Conservation (phyloP, 202 grass and related monocot species). For the Sporobolus alterniflorus region DNA sequence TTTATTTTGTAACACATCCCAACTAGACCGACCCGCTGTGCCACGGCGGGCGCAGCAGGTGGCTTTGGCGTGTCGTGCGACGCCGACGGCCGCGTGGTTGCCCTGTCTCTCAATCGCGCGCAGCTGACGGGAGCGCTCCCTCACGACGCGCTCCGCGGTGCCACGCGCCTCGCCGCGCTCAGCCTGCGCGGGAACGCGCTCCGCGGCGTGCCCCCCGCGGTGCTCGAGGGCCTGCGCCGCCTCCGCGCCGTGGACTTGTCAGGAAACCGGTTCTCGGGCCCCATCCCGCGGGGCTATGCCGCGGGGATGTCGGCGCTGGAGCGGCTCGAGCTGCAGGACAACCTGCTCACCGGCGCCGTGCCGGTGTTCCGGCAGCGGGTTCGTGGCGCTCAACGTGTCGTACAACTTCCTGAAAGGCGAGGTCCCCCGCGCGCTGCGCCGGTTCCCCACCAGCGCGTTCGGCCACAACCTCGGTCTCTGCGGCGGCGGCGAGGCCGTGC, state of each 20-base stretch:
- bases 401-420: slow-evolving; percentile 83
- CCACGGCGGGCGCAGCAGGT: slow-evolving; percentile 62
- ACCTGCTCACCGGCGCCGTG: slow-evolving; percentile 73
- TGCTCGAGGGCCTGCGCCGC: slow-evolving; percentile 42
- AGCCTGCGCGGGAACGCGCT: slow-evolving; percentile 79
- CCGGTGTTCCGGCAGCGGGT: slow-evolving; percentile 68
- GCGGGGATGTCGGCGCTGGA: slow-evolving; percentile 28
- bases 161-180: slow-evolving; percentile 47
- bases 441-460: slow-evolving; percentile 65
- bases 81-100: slow-evolving; percentile 58
- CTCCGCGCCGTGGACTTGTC: slow-evolving; percentile 77
- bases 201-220: slow-evolving; percentile 68
- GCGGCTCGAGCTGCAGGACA: slow-evolving; percentile 82
- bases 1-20: too few relatives aligned
- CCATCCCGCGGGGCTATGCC: slow-evolving; percentile 58
- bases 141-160: slow-evolving; percentile 25
- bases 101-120: slow-evolving; percentile 53
- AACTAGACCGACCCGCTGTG: slow-evolving; percentile 97
- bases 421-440: slow-evolving; percentile 56
- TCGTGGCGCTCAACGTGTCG: slow-evolving; percentile 80
- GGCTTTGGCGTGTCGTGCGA: slow-evolving; percentile 78
- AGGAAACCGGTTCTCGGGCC: slow-evolving; percentile 83
- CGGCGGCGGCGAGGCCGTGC: slow-evolving; percentile 57
- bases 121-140: slow-evolving; percentile 73
- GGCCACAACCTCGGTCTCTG: slow-evolving; percentile 76